Percentiles rank a stretch among this genome's conserved stretches.
Evolutionary conservation across 2,329 filamentous ascomycete genomes (phyloP).

Genomic region (Exophiala bonariae): DNA sequence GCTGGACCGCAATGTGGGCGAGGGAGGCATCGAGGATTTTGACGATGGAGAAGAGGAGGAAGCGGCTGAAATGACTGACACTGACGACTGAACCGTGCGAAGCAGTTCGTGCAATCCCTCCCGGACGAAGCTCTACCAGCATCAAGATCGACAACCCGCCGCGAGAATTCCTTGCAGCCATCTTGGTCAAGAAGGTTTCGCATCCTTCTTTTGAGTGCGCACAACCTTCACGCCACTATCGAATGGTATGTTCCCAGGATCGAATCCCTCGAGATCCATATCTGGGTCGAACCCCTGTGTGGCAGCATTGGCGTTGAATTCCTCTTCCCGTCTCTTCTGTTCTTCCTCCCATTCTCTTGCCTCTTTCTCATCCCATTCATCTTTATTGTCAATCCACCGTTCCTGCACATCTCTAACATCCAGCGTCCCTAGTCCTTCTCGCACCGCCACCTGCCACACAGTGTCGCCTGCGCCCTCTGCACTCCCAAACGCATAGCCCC

Average conservation of each 20-base stretch:
- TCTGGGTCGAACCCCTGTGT: constrained; percentile 24
- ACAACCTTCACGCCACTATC: constrained; percentile 69
- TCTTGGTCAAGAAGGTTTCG: constrained; percentile 5
- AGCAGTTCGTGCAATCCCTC: neutral
- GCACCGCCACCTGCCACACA: constrained; percentile 96
- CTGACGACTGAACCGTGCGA: too few species aligned
- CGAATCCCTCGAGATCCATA: constrained; percentile 28
- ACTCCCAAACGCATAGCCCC: constrained; percentile 88
- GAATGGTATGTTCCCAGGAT: constrained; percentile 44
- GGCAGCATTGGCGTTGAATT: constrained; percentile 25
- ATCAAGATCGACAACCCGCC: too few species aligned
- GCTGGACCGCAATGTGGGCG: neutral
- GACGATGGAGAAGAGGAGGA: neutral
- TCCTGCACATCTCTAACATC: constrained; percentile 91
- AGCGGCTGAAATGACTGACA: too few species aligned
- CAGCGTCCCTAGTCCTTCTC: constrained; percentile 67
- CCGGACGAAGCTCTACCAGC: too few species aligned
- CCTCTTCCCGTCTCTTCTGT: constrained; percentile 52
- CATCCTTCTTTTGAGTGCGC: constrained; percentile 10
- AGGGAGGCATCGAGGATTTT: neutral
- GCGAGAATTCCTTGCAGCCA: neutral
- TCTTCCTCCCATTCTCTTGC: constrained; percentile 73
- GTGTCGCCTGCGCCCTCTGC: constrained; percentile 92
- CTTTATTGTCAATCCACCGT: constrained; percentile 88
- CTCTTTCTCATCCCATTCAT: constrained; percentile 82